phyloP scores from a whole-genome alignment of 2,329 filamentous ascomycete species.

The Colletotrichum spinosum region DNA sequence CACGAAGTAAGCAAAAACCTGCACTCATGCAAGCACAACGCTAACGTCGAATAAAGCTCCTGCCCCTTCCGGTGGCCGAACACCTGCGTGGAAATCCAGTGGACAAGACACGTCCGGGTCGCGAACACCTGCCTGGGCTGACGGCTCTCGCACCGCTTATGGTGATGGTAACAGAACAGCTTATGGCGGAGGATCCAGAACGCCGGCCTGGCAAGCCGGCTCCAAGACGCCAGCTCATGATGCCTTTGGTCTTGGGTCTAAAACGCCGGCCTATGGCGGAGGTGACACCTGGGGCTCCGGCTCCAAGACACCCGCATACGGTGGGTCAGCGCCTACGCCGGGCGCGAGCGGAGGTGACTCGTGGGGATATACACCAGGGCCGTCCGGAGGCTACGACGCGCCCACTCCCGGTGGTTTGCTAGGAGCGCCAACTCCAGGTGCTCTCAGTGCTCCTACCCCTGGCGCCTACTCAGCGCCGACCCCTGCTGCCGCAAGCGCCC shows the following conservation, averaged over 20 bases:
- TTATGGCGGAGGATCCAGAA: slow-evolving; percentile 79
- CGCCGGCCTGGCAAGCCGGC: slow-evolving; percentile 83
- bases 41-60: slow-evolving; percentile 57
- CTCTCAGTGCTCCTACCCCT: slow-evolving; percentile 77
- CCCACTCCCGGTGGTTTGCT: slow-evolving; percentile 72
- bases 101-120: slow-evolving; percentile 64
- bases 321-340: slow-evolving; percentile 68
- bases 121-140: slow-evolving; percentile 78
- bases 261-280: slow-evolving; percentile 72
- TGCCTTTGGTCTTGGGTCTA: slow-evolving; percentile 75
- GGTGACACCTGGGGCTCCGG: slow-evolving; percentile 72
- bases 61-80: slow-evolving; percentile 65
- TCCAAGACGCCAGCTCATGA: slow-evolving; percentile 77
- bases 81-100: slow-evolving; percentile 69
- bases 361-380: slow-evolving; percentile 70
- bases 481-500: slow-evolving; percentile 70
- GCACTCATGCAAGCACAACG: slow-evolving; percentile 39
- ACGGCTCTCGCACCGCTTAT: slow-evolving; percentile 75
- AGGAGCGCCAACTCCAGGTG: slow-evolving; percentile 71
- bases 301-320: slow-evolving; percentile 83
- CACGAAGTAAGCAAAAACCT: slow-evolving; percentile 66
- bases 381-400: slow-evolving; percentile 71
- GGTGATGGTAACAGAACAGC: slow-evolving; percentile 81
- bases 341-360: slow-evolving; percentile 68
- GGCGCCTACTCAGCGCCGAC: slow-evolving; percentile 75